Evolutionary conservation across 2,329 filamentous ascomycete species (phyloP).

Genomic region (Cryphonectria japonica): DNA sequence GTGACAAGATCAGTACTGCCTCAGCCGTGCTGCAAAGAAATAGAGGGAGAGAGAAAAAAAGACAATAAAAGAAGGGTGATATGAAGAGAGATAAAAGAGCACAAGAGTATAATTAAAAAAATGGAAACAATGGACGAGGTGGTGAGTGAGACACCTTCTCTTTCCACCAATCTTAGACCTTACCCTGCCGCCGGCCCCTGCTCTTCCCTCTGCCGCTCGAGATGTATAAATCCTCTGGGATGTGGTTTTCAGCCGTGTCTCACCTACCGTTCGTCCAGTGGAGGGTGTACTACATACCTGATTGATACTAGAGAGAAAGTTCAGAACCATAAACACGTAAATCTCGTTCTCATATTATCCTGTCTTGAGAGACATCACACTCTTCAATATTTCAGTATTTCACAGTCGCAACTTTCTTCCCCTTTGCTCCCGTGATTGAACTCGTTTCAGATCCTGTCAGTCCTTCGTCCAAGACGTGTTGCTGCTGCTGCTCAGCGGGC

Average conservation of each 20-base stretch:
- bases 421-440: conserved; percentile 22
- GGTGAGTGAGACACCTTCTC: no score
- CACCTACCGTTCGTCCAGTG: background rate
- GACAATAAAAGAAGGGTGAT: no score
- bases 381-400: conserved; percentile 27
- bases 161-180: background rate
- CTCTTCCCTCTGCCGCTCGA: background rate
- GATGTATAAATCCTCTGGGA: background rate
- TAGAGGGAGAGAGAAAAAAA: no score
- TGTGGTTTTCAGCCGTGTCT: background rate
- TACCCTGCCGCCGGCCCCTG: background rate
- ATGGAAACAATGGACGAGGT: no score
- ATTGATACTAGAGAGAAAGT: background rate
- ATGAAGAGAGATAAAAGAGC: no score
- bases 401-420: conserved; percentile 20
- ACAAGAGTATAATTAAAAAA: no score
- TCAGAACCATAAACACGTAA: background rate
- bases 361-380: background rate
- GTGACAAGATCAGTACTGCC: no score
- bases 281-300: background rate
- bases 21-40: no score
- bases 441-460: conserved; percentile 33
- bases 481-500: conserved; percentile 21
- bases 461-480: conserved; percentile 35
- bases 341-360: background rate